These are phyloP conservation scores for Umbelopsis vinacea DNA, from an alignment of 192 early-diverging fungal genomes.

Conservation along the genomic window DNA sequence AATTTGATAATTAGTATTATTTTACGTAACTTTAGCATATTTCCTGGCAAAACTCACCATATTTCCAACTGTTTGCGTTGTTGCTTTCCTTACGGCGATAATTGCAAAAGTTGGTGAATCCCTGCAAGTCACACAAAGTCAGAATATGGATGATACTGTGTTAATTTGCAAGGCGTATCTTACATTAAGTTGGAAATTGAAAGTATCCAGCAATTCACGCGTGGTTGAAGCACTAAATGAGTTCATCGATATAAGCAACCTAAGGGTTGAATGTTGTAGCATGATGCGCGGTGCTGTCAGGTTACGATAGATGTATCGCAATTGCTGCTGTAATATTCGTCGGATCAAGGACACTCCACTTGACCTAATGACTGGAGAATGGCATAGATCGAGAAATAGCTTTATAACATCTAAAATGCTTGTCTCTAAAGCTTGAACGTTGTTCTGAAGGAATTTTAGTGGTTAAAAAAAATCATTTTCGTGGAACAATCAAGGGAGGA, in stretches of 20 bases:
- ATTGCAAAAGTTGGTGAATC: constrained; percentile 34
- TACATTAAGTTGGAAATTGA: constrained; percentile 76
- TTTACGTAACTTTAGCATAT: too few relatives aligned
- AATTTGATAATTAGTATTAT: neutral
- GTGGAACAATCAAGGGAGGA: neutral
- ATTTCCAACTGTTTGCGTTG: constrained; percentile 29
- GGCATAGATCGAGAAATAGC: constrained; percentile 32
- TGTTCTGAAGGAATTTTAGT: constrained; percentile 36
- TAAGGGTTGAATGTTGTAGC: constrained; percentile 64
- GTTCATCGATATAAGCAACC: constrained; percentile 66
- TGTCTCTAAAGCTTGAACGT: constrained; percentile 58
- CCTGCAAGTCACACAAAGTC: constrained; percentile 24
- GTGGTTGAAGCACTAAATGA: constrained; percentile 58
- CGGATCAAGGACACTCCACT: constrained; percentile 57
- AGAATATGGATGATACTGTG: constrained; percentile 1
- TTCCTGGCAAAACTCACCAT: constrained; percentile 22
- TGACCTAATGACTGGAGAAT: constrained; percentile 34
- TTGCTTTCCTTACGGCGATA: constrained; percentile 37
- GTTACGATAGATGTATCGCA: constrained; percentile 67
- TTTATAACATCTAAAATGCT: constrained; percentile 63
- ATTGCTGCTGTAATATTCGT: constrained; percentile 63
- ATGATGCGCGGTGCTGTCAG: constrained; percentile 62
- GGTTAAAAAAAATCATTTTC: neutral
- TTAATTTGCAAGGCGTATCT: neutral
- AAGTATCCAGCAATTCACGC: constrained; percentile 68